Evolutionary conservation across 257 asterid species (phyloP), one percentile per base, ranked within the genome.

Genomic region (Linderniella brevidens): DNA sequence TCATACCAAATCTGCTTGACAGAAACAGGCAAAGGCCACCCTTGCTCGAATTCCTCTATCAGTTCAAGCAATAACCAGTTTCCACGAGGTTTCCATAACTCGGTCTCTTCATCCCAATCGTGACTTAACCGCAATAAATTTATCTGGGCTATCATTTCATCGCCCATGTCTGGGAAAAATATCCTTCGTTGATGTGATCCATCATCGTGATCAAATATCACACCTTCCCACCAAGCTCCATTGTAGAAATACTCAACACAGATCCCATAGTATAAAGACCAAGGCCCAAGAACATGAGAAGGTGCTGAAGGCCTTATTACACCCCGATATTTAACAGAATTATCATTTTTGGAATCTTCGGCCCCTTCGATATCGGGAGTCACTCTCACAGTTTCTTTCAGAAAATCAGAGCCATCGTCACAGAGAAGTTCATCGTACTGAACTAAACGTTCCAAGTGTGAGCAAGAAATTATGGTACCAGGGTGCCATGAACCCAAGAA

Each of bases 171-270:
- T 0, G 96, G 99, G 41, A 90, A 85, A 74, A 79, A 90, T 47
- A 90, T 64, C 35, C 62, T 79, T 45, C 96, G 50, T 17, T 50
- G 57, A 45, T 59, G 61, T 12, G 59, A 51, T 17, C 83, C 86
- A 39, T 78, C 81, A 44, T 64, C 70, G 1, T 55, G 73, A 64
- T 90, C 96, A 62, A 81, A 66, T 19, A 90, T 41, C 53, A 85
- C 96, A 44, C 96, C 99, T 65, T 90, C 99, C 99, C 99, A 85
- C 96, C 96, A 90, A 4, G 92, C 92, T 50, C 81, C 93, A 52
- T 55, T 53, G 19, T 63, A 35, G 18, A 36, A 62, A 18, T 62
- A 37, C 59, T 90, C 99, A 0, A 85, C 87, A 57, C 96, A 90
- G 9, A 66, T 76, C 20, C 96, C 99, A 50, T 77, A 90, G 17